Percentiles rank a stretch among this genome's conserved stretches.
Evolutionary conservation across 768 basidiomycete genomes (phyloP).

Genomic region (Leccinum sublutescens): DNA sequence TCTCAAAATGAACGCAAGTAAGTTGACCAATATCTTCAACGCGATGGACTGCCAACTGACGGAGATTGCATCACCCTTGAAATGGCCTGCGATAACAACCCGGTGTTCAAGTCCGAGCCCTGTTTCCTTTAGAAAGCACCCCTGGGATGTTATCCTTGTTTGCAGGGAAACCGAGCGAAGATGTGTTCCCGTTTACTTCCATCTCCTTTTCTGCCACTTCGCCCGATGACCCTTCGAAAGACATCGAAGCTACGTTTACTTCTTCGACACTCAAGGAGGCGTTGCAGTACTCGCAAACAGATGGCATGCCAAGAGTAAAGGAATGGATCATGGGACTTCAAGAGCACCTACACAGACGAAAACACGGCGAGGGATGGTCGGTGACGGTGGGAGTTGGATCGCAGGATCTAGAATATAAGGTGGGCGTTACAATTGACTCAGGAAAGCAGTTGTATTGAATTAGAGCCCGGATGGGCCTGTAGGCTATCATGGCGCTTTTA

Average conservation of each 20-base stretch:
- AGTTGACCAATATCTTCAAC: slow-evolving; percentile 19
- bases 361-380: slow-evolving; percentile 60
- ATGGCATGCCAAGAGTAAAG: slow-evolving; percentile 57
- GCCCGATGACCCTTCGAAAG: slow-evolving; percentile 30
- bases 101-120: background rate
- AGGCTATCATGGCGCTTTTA: slow-evolving; percentile 68
- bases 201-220: background rate
- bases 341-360: slow-evolving; percentile 58
- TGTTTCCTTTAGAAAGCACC: background rate
- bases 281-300: slow-evolving; percentile 71
- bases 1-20: slow-evolving; percentile 57
- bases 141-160: background rate
- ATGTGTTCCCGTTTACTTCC: slow-evolving; percentile 14
- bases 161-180: background rate
- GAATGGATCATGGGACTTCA: slow-evolving; percentile 70
- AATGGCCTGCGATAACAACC: background rate
- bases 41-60: background rate
- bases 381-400: slow-evolving; percentile 72
- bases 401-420: slow-evolving; percentile 84
- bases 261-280: slow-evolving; percentile 42
- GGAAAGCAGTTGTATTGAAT: background rate
- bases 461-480: background rate
- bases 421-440: background rate
- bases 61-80: background rate
- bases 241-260: slow-evolving; percentile 47